phyloP scores from a whole-genome alignment of 2,329 filamentous ascomycete genomes.

The Fusarium hainanense region DNA sequence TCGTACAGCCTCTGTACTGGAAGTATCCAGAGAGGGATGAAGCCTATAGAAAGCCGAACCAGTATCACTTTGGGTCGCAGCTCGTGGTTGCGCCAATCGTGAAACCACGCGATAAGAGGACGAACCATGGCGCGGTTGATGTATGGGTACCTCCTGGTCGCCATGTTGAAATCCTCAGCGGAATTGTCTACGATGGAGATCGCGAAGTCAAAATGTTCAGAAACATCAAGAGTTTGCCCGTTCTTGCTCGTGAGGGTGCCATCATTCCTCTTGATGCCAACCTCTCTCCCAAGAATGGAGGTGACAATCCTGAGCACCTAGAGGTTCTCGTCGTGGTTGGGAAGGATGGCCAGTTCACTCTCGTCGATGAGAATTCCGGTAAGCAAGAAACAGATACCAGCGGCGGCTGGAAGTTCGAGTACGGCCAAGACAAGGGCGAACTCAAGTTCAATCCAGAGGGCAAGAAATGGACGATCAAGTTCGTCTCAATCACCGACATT shows the following conservation, averaged over 20 bases:
- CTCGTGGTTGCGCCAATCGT: slow-evolving; percentile 69
- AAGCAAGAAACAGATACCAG: neutral
- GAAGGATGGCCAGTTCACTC: slow-evolving; percentile 58
- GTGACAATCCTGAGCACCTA: slow-evolving; percentile 57
- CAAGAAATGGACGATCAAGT: slow-evolving; percentile 32
- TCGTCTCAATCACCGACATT: slow-evolving; percentile 19
- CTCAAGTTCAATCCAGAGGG: slow-evolving; percentile 5
- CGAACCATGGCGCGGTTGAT: slow-evolving; percentile 59
- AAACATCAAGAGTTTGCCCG: slow-evolving; percentile 60
- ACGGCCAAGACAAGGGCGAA: slow-evolving; percentile 13
- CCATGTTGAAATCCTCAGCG: slow-evolving; percentile 69
- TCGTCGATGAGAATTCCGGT: slow-evolving; percentile 59
- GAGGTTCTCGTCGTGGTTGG: slow-evolving; percentile 63
- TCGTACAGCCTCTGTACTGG: slow-evolving; percentile 74
- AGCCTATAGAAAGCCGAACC: slow-evolving; percentile 67
- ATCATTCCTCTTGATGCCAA: slow-evolving; percentile 66
- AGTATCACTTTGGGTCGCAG: slow-evolving; percentile 69
- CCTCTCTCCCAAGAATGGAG: slow-evolving; percentile 59
- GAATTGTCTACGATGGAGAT: slow-evolving; percentile 67
- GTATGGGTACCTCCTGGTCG: slow-evolving; percentile 68
- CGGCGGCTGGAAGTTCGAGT: slow-evolving; percentile 2
- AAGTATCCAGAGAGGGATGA: slow-evolving; percentile 61
- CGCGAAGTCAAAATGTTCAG: slow-evolving; percentile 64
- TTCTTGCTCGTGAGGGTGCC: slow-evolving; percentile 66
- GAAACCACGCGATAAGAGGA: slow-evolving; percentile 58